Conservation (phyloP, 371 early-diverging fungal genomes). For the Fennellomyces sp. region DNA sequence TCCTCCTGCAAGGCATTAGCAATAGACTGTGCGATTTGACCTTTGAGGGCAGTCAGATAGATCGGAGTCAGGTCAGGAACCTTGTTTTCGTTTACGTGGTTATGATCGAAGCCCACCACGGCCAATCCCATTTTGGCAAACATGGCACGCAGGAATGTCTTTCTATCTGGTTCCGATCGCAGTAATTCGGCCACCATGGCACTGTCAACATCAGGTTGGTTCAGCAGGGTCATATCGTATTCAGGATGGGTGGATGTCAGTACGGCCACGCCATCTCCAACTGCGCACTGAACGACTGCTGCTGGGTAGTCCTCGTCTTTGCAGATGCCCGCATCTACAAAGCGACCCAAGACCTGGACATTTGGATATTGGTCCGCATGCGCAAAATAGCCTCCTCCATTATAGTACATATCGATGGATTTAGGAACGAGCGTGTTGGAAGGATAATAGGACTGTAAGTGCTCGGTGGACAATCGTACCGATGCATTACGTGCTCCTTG, state of each 20-base stretch:
- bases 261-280: conserved; percentile 70
- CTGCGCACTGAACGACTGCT: conserved; percentile 56
- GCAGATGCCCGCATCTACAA: conserved; percentile 40
- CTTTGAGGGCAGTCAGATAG: conserved; percentile 52
- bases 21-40: conserved; percentile 24
- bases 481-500: conserved; percentile 69
- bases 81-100: conserved; percentile 30
- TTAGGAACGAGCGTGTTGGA: conserved; percentile 10
- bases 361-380: conserved; percentile 43
- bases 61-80: conserved; percentile 55
- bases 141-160: conserved; percentile 48
- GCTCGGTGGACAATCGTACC: conserved; percentile 30
- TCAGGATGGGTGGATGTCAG: conserved; percentile 78
- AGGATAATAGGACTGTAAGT: conserved; percentile 8
- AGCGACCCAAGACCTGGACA: conserved; percentile 64
- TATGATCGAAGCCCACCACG: conserved; percentile 34
- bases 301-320: conserved; percentile 35
- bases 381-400: conserved; percentile 84
- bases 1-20: conserved; percentile 19
- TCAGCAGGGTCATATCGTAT: conserved; percentile 57
- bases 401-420: conserved; percentile 64
- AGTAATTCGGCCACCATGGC: conserved; percentile 40
- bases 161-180: conserved; percentile 48
- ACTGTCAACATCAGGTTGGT: conserved; percentile 13
- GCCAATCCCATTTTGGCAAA: conserved; percentile 57